Evolutionary conservation across 2,329 filamentous ascomycete species (phyloP).

Genomic region (Verticillium klebahnii): DNA sequence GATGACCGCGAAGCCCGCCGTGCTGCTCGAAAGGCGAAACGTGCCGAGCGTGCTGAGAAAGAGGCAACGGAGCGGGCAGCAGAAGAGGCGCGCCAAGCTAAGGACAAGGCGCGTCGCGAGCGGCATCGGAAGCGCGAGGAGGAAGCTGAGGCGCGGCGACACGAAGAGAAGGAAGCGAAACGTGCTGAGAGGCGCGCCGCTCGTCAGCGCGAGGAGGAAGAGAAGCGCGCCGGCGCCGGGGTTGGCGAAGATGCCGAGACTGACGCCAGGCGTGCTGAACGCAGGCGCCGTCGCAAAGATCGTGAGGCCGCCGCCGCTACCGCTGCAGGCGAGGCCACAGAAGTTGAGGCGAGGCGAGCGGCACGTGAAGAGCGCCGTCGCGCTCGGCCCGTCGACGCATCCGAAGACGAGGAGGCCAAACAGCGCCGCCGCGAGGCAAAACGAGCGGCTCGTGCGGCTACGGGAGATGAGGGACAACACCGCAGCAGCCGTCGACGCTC

Average conservation of each 20-base stretch:
- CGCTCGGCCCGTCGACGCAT: slow-evolving; percentile 36
- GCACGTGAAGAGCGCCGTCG: slow-evolving; percentile 44
- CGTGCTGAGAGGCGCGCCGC: slow-evolving; percentile 49
- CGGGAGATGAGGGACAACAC: slow-evolving; percentile 28
- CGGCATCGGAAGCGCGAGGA: slow-evolving; percentile 52
- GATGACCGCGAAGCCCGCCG: slow-evolving; percentile 52
- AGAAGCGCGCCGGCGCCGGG: slow-evolving; percentile 34
- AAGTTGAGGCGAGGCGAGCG: slow-evolving; percentile 41
- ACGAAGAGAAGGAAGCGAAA: slow-evolving; percentile 56
- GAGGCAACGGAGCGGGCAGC: slow-evolving; percentile 30
- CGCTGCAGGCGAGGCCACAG: slow-evolving; percentile 38
- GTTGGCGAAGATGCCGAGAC: slow-evolving; percentile 47
- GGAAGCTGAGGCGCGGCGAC: slow-evolving; percentile 47
- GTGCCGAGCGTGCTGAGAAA: slow-evolving; percentile 36
- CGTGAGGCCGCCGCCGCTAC: slow-evolving; percentile 38
- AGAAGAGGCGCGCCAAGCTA: slow-evolving; percentile 47
- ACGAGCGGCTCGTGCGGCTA: slow-evolving; percentile 36
- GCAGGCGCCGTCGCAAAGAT: slow-evolving; percentile 45
- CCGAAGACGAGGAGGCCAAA: slow-evolving; percentile 50
- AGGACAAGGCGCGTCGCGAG: slow-evolving; percentile 53
- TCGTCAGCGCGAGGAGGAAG: slow-evolving; percentile 43
- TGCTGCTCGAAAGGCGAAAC: slow-evolving; percentile 56
- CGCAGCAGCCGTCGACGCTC: slow-evolving; percentile 36
- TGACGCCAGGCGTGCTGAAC: slow-evolving; percentile 45
- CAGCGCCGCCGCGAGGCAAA: slow-evolving; percentile 49